Percentiles rank a stretch among this genome's conserved stretches.
Evolutionary conservation across 441 rosid genomes (phyloP).

Genomic region (Erodium trifolium): DNA sequence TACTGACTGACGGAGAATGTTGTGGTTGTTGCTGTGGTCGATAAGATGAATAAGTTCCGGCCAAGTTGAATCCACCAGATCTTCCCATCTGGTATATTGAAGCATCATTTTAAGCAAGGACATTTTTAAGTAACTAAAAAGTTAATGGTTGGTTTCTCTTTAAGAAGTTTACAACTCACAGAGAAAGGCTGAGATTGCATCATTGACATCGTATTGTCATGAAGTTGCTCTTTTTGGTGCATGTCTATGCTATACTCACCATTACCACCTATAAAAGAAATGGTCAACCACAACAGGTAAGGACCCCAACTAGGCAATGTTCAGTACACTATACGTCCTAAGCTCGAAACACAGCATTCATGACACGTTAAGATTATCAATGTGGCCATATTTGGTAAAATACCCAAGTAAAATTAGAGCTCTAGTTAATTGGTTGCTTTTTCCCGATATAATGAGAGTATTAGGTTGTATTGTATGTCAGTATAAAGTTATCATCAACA

Average conservation of each 20-base stretch:
- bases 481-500: too few species aligned
- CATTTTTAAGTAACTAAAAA: conserved; percentile 8
- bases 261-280: conserved; percentile 55
- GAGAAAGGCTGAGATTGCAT: conserved; percentile 96
- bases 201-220: conserved; percentile 76
- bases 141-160: conserved; percentile 10
- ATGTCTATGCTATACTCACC: conserved; percentile 87
- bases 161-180: conserved; percentile 39
- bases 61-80: conserved; percentile 74
- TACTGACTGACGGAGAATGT: conserved; percentile 65
- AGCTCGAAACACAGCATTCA: neutral
- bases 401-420: too few species aligned
- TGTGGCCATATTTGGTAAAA: neutral
- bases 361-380: neutral
- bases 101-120: conserved; percentile 13
- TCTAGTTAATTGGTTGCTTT: too few species aligned
- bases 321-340: neutral
- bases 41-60: conserved; percentile 66
- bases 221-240: conserved; percentile 94
- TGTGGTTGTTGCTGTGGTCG: conserved; percentile 67
- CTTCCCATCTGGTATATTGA: conserved; percentile 66
- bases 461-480: too few species aligned
- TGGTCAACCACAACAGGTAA: neutral
- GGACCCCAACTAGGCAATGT: conserved; percentile 1
- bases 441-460: too few species aligned